Percentiles rank a stretch among this genome's conserved stretches.
These are phyloP conservation scores for Nakataea oryzae DNA, from an alignment of 2,329 filamentous ascomycete genomes.

Conservation along the genomic window DNA sequence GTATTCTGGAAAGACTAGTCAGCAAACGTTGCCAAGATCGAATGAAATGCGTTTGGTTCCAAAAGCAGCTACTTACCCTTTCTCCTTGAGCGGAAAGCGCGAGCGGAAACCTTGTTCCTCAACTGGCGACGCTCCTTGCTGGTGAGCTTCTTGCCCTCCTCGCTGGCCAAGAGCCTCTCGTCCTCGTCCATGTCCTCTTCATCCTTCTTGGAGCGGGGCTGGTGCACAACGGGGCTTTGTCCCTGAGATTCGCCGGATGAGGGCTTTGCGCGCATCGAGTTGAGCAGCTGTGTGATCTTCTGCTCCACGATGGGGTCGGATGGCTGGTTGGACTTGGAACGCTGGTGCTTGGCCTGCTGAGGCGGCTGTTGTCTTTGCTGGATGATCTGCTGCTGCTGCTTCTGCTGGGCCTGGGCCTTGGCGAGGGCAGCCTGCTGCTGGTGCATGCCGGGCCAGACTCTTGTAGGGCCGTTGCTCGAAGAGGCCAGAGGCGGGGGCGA, in stretches of 20 bases:
- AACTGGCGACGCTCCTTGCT: conserved; percentile 95
- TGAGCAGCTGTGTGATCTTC: conserved; percentile 85
- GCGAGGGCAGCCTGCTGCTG: conserved; percentile 77
- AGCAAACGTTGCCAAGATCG: conserved; percentile 22
- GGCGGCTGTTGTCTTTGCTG: conserved; percentile 31
- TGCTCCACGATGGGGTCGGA: conserved; percentile 72
- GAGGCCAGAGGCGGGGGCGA: conserved; percentile 29
- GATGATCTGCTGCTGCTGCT: conserved; percentile 52
- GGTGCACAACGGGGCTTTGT: neutral
- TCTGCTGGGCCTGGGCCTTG: conserved; percentile 61
- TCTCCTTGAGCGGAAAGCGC: conserved; percentile 92
- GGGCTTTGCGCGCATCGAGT: conserved; percentile 74
- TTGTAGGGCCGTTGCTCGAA: conserved; percentile 43
- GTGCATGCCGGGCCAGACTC: conserved; percentile 89
- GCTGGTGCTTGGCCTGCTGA: conserved; percentile 29
- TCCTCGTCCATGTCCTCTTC: conserved; percentile 99
- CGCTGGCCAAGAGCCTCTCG: conserved; percentile 84
- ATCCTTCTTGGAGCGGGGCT: conserved; percentile 70
- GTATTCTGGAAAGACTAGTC: conserved; percentile 64
- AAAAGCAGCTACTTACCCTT: conserved; percentile 59
- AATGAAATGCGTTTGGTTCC: neutral
- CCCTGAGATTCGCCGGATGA: neutral
- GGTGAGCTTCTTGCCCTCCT: conserved; percentile 98
- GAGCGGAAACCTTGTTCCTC: conserved; percentile 97
- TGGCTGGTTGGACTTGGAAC: conserved; percentile 38